These are phyloP conservation scores for Lophiostoma macrostomum DNA, from an alignment of 495 filamentous ascomycete species.

Conservation along the genomic window DNA sequence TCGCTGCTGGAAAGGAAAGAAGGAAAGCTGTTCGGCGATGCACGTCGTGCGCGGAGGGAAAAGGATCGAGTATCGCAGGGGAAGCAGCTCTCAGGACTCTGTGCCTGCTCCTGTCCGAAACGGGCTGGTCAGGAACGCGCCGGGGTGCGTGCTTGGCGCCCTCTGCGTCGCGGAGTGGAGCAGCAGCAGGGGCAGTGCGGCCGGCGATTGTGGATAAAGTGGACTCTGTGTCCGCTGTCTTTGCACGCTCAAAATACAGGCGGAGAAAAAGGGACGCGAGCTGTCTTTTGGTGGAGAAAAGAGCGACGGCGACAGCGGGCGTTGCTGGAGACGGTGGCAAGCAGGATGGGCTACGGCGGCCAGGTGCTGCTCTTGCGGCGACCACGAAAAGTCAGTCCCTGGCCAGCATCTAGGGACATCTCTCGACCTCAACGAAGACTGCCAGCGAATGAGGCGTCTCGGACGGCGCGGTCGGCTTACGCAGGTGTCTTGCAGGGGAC, in stretches of 20 bases:
- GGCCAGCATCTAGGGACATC: slow-evolving; percentile 14
- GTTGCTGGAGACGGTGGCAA: slow-evolving; percentile 5
- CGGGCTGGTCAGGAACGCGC: slow-evolving; percentile 22
- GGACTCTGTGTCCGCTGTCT: background rate
- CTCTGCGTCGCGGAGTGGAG: too few relatives aligned
- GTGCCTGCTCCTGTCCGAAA: slow-evolving; percentile 19
- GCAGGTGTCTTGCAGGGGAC: background rate
- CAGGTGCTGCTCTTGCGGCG: background rate
- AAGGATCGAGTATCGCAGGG: background rate
- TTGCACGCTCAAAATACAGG: slow-evolving; percentile 4
- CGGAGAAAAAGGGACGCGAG: background rate
- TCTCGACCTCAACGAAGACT: background rate
- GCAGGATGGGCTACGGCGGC: background rate
- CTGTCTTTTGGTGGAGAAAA: background rate
- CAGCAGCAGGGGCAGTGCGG: background rate
- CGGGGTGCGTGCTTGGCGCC: too few relatives aligned
- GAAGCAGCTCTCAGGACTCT: slow-evolving; percentile 1
- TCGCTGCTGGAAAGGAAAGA: slow-evolving; percentile 19
- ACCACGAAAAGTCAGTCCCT: slow-evolving; percentile 15
- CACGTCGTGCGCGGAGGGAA: too few relatives aligned
- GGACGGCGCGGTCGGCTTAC: slow-evolving; percentile 3
- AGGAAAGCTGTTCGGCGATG: background rate
- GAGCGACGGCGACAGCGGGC: background rate
- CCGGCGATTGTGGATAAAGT: background rate
- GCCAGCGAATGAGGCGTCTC: slow-evolving; percentile 12